Base-by-base conservation (phyloP, 306 rosid genomes). In the Medicago lupulina region DNA sequence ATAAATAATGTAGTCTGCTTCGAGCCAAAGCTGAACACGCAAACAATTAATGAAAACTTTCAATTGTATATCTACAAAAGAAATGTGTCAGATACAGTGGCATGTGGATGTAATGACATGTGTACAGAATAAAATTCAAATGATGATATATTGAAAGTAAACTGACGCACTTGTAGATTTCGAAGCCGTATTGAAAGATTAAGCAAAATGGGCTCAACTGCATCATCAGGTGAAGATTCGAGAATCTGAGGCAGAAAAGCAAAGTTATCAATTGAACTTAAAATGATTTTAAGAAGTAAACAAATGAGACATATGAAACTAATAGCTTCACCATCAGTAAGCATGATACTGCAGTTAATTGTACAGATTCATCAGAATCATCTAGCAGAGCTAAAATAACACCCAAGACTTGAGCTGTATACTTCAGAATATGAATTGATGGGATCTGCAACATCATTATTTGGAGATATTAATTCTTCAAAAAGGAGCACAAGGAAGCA, bases 381-480 rank as follows among this genome's bases (percentile, higher is more conserved):
- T 94, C 98, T 7, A 94, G 91, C 75, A 94, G 84, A 41, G 98
- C 98, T 85, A 92, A 80, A 85, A 90, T 88, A 36, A 94, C 98
- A 71, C 98, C 96, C 81, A 94, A 78, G 69, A 92, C 87, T 84
- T 92, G 97, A 78, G 89, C 66, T 67, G 97, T 85, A 83, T 90
- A 89, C 75, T 87, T 85, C 81, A 84, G 79, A 81, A 94, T 88
- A 85, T 92, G 87, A 77, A 82, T 71, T 38, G 86, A 86, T 3
- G 98, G 98, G 65, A 92, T 90, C 98, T 94, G 92, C 82, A 86
- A 44, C 50, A 67, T 57, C 66, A 67, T 74, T 62, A 64, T 49
- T 78, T 36, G 70, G 61, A 67, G 28, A 72, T 49, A 61, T 76
- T 70, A 77, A 41, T 73, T 78, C 74, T 61, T 44, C 31, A 34